phyloP scores from a whole-genome alignment of 2,329 filamentous ascomycete genomes.

The Elsinoe ampelina region DNA sequence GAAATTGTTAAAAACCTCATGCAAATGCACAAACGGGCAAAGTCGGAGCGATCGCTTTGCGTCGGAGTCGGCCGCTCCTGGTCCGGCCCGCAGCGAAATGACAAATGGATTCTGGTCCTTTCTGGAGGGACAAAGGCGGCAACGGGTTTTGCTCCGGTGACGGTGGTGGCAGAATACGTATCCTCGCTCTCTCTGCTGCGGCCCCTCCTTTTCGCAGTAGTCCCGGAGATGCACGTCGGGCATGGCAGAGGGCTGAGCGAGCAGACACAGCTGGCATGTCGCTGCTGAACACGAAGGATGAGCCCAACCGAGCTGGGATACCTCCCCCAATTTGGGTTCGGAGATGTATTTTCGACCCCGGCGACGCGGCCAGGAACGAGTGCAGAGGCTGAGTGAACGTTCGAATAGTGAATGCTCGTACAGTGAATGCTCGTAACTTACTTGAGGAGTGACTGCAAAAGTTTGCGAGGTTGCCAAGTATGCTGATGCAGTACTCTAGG shows the following conservation, averaged over 20 bases:
- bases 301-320: not conserved
- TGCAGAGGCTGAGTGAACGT: not conserved
- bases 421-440: not conserved
- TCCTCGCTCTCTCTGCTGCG: not conserved
- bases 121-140: not conserved
- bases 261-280: not conserved
- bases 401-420: not conserved
- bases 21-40: not conserved
- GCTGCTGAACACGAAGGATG: not conserved
- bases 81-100: not conserved
- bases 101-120: constrained; percentile 2
- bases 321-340: not conserved
- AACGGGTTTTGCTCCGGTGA: not conserved
- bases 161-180: constrained; percentile 3
- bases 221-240: not conserved
- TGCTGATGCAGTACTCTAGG: too few species aligned
- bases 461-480: too few species aligned
- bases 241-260: constrained; percentile 8
- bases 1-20: not conserved
- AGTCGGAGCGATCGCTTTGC: not conserved
- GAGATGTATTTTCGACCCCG: not conserved
- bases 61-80: constrained; percentile 3
- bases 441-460: too few species aligned
- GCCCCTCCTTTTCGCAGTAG: not conserved
- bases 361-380: not conserved